phyloP scores from a whole-genome alignment of 129 eudicot genomes.

The Arctium minus region DNA sequence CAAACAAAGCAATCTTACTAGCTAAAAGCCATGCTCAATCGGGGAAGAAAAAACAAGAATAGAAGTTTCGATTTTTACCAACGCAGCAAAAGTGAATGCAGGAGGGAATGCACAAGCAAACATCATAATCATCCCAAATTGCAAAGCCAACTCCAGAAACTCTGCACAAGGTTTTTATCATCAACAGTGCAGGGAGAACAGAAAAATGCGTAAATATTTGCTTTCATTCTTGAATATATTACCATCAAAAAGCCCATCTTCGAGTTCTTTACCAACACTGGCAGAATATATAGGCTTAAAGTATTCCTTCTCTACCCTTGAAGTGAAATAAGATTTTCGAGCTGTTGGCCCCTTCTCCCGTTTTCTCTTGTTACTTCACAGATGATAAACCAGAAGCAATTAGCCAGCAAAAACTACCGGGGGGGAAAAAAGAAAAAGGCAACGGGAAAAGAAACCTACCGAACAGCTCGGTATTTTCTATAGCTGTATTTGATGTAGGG shows the following conservation, averaged over 20 bases:
- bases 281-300: slow-evolving; percentile 83
- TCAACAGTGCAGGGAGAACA: background rate
- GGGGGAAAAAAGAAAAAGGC: background rate
- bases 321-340: slow-evolving; percentile 43
- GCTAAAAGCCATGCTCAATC: background rate
- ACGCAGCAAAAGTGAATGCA: slow-evolving; percentile 77
- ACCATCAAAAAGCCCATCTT: slow-evolving; percentile 99
- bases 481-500: slow-evolving; percentile 81
- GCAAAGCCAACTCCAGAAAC: slow-evolving; percentile 88
- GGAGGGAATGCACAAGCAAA: slow-evolving; percentile 98
- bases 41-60: background rate
- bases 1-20: too few species aligned
- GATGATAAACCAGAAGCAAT: slow-evolving; percentile 1
- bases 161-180: slow-evolving; percentile 41
- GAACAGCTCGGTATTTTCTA: slow-evolving; percentile 67
- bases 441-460: slow-evolving; percentile 41
- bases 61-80: slow-evolving; percentile 46
- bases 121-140: slow-evolving; percentile 98
- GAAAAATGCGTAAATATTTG: background rate
- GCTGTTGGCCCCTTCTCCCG: slow-evolving; percentile 45
- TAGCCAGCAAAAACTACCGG: background rate
- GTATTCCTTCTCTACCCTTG: slow-evolving; percentile 89
- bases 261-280: slow-evolving; percentile 85
- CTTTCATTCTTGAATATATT: slow-evolving; percentile 12
- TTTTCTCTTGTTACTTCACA: slow-evolving; percentile 62